Base-by-base conservation (phyloP, 139 green algal genomes). In the Chara braunii region DNA sequence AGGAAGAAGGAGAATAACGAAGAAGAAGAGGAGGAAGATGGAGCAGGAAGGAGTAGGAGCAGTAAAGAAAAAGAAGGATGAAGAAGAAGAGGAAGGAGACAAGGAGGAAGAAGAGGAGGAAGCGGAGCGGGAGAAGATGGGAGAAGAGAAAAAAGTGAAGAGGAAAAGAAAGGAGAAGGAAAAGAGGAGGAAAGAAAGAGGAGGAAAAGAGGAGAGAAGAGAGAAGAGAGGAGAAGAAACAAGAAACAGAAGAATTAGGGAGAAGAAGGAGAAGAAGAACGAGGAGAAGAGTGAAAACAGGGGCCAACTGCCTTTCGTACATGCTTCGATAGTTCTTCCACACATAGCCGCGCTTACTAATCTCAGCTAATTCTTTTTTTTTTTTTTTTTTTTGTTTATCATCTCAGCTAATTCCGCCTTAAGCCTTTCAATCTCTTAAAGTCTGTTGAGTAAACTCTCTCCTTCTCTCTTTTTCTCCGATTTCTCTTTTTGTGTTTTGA, bases 251-350 rank as follows among this genome's bases (percentile, higher is more conserved):
- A 6, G 26, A 8, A 60, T 31, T 23, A 35, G 26, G 5, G 37
- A 33, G 26, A 35, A 63, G 53, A 63, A 35, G 26, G 53, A 60
- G 7, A 63, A 45, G 24, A 6, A 63, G 53, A 63, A 8, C 7
- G 8, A 45, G 7, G 37, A 63, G 5, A 35, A 60, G 53, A 52
- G 53, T 8, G 53, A 63, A 35, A 45, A 33, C 50, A 35, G 51
- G 3, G 50, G 50, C 11, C 6, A 31, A 44, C 6, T 59, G n/a
- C 51, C 51, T 7, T 59, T 59, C 51, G 18, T 32, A 33, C 1
- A 0, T n/a, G n/a, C n/a, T n/a, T n/a, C n/a, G n/a, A n/a, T n/a
- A n/a, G n/a, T n/a, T n/a, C n/a, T n/a, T n/a, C n/a, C n/a, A n/a
- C n/a, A n/a, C n/a, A n/a, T n/a, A n/a, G n/a, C n/a, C n/a, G n/a